phyloP scores from a whole-genome alignment of 1,139 yeast genomes.

The Blastobotrys proliferans region DNA sequence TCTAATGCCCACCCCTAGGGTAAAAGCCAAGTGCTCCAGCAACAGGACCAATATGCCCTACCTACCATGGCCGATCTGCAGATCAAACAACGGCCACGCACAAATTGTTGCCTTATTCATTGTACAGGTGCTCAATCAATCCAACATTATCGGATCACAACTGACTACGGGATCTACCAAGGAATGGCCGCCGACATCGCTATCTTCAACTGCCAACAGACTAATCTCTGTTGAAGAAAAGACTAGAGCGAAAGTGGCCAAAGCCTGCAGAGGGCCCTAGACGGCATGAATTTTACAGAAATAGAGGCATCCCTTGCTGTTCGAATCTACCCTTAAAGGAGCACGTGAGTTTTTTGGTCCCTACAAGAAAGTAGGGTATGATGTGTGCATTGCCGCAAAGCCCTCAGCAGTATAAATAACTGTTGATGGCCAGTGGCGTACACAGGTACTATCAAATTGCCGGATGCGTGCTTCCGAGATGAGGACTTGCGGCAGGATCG shows the following conservation, averaged over 20 bases:
- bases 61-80: no score
- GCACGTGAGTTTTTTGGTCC: conserved; percentile 94
- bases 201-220: conserved; percentile 75
- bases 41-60: no score
- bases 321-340: conserved; percentile 97
- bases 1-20: no score
- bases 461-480: conserved; percentile 87
- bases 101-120: conserved; percentile 51
- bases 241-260: conserved; percentile 61
- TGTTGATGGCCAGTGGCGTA: conserved; percentile 91
- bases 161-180: conserved; percentile 50
- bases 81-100: no score
- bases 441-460: conserved; percentile 86
- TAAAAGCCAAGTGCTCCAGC: no score
- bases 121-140: conserved; percentile 58
- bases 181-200: conserved; percentile 66
- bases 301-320: conserved; percentile 89
- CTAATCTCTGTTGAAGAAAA: conserved; percentile 55
- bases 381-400: conserved; percentile 95
- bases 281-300: conserved; percentile 55
- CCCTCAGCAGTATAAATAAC: conserved; percentile 95
- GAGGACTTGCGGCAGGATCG: conserved; percentile 93
- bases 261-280: conserved; percentile 51
- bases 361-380: conserved; percentile 58
- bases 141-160: conserved; percentile 67